Evolutionary conservation across 768 basidiomycete species (phyloP), one percentile per base, ranked within the genome.

Genomic region (Boletus pseudopeckii): DNA sequence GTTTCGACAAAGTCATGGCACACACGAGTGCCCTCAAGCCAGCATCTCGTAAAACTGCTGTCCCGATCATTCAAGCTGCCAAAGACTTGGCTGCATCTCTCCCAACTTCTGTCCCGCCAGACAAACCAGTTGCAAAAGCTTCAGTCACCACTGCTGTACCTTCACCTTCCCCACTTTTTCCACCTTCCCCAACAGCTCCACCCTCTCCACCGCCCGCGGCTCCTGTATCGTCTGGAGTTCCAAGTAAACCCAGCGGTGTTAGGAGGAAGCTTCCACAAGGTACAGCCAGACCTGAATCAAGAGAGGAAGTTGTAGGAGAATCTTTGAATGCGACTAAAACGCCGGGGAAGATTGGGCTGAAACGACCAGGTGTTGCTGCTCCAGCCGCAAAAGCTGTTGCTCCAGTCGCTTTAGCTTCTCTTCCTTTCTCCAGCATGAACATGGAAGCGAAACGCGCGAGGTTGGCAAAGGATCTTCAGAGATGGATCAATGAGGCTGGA

Each of bases 51-150:
- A 74, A 82, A 40, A 87, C 88, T 28, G 91, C 93, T 7, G 72
- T 88, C 10, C 94, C 95, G 10, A 76, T 98, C 34, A 92, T 99
- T 54, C 90, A 97, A 67, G 86, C 88, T 11, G 92, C 93, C 32
- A 83, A 84, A 22, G 75, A 73, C 2, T 58, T 68, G 37, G 77
- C 81, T 11, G 58, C 76, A n/a, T 37, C 60, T 22, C 20, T 50
- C 6, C 65, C 71, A 20, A 37, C 71, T 5, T 64, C 74, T 13
- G 52, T 64, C 9, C 64, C 70, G 5, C 52, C 72, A 36, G 55
- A 69, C 44, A 64, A 70, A 38, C 57, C 73, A 45, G 50, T 64
- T 15, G 55, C 66, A 24, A 66, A 72, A n/a, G 44, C 68, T 4
- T 46, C 50, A 32, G 48, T 24, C 40, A 53, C 20, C 26, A 62